Conservation (phyloP, 306 rosid species). For the Trifolium pratense region DNA sequence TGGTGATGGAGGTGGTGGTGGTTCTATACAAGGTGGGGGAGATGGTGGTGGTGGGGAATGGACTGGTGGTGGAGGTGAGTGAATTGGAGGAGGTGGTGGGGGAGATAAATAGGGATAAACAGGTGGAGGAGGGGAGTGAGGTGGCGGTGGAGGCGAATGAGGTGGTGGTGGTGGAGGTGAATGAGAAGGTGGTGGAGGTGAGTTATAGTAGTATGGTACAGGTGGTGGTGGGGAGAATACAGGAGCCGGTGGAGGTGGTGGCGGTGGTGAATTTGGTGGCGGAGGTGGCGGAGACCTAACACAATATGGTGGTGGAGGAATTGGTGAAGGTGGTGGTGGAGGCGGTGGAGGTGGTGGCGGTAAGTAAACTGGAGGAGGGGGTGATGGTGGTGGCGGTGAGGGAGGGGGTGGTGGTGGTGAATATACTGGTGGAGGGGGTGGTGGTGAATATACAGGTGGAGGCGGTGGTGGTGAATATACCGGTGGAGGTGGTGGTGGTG, state of each 20-base stretch:
- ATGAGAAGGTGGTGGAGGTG: constrained; percentile 46
- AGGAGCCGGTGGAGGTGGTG: constrained; percentile 50
- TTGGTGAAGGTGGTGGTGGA: constrained; percentile 44
- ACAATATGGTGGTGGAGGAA: constrained; percentile 48
- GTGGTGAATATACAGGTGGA: constrained; percentile 44
- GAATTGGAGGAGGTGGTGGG: constrained; percentile 76
- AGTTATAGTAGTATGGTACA: constrained; percentile 39
- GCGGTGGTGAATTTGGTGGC: constrained; percentile 43
- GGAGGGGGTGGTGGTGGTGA: background rate
- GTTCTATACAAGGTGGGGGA: constrained; percentile 68
- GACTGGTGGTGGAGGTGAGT: constrained; percentile 65
- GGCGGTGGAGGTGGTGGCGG: constrained; percentile 45
- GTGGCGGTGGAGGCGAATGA: constrained; percentile 60
- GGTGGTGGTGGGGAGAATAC: constrained; percentile 62
- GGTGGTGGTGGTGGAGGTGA: constrained; percentile 45
- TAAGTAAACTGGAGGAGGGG: constrained; percentile 28
- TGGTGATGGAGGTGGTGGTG: constrained; percentile 63
- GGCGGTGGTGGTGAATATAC: constrained; percentile 32
- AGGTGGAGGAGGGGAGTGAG: constrained; percentile 70
- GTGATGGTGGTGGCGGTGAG: constrained; percentile 37
- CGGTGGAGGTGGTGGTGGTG: constrained; percentile 27
- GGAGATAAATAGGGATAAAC: constrained; percentile 61
- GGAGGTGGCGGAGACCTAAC: constrained; percentile 44
- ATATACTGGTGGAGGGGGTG: background rate
- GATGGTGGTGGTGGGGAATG: constrained; percentile 63